Percentiles rank a stretch among this genome's conserved stretches.
Conservation (phyloP, 768 basidiomycete species). For the Hygrocybe coccinea region DNA sequence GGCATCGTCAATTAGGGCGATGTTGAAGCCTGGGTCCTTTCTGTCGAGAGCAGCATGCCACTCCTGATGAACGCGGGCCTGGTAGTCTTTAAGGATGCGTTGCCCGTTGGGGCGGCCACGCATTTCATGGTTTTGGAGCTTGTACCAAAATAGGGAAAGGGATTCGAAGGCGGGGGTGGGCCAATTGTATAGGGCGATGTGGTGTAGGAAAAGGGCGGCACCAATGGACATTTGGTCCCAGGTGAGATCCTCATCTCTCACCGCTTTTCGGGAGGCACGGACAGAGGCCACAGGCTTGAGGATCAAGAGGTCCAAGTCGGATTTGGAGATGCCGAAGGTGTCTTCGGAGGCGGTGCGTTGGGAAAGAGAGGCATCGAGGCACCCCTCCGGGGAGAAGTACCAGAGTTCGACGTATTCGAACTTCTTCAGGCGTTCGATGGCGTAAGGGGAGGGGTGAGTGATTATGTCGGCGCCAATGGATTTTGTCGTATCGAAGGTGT, state of each 20-base stretch:
- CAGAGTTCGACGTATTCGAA: constrained; percentile 5
- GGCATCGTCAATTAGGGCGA: background rate
- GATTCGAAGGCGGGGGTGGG: constrained; percentile 29
- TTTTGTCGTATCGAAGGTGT: background rate
- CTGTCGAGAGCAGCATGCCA: background rate
- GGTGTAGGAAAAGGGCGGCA: background rate
- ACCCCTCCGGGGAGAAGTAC: constrained; percentile 6
- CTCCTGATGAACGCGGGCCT: background rate
- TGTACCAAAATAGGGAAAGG: constrained; percentile 20
- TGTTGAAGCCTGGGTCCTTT: background rate
- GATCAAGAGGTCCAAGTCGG: background rate
- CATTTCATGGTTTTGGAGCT: background rate
- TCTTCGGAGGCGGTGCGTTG: constrained; percentile 1
- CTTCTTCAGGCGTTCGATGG: background rate
- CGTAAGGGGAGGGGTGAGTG: constrained; percentile 11
- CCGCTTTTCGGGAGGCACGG: background rate
- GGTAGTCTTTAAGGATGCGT: background rate
- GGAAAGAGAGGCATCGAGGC: background rate
- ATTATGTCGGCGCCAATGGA: background rate
- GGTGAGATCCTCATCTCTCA: too few relatives aligned
- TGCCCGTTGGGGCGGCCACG: background rate
- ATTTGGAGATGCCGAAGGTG: constrained; percentile 3
- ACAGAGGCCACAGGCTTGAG: background rate
- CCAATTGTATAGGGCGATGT: background rate
- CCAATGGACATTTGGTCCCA: too few relatives aligned